These are phyloP conservation scores for Gossypium turneri DNA, from an alignment of 345 rosid species.

Conservation along the genomic window DNA sequence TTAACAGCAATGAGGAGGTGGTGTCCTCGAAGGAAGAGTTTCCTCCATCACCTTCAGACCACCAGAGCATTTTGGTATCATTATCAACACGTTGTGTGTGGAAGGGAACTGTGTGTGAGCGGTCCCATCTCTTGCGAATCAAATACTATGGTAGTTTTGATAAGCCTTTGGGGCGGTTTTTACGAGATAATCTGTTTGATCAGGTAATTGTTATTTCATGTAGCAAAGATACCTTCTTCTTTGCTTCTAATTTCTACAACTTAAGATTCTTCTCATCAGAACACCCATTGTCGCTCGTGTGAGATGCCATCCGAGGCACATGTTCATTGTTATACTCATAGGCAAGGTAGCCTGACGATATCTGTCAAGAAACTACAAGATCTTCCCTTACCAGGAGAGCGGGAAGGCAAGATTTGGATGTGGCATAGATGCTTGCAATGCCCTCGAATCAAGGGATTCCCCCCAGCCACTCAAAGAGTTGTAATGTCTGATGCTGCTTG, in stretches of 20 bases:
- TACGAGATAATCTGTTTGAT: constrained; percentile 87
- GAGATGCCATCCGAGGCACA: constrained; percentile 96
- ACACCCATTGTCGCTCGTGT: constrained; percentile 59
- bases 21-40: constrained; percentile 70
- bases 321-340: constrained; percentile 87
- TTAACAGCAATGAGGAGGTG: constrained; percentile 34
- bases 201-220: constrained; percentile 43
- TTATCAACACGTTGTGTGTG: constrained; percentile 87
- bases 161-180: constrained; percentile 85
- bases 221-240: not conserved
- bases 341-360: constrained; percentile 94
- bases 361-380: constrained; percentile 77
- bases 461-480: constrained; percentile 89
- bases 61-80: constrained; percentile 96
- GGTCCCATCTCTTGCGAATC: constrained; percentile 82
- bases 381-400: constrained; percentile 65
- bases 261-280: constrained; percentile 37
- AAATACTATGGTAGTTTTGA: constrained; percentile 94
- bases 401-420: constrained; percentile 99
- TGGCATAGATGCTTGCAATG: constrained; percentile 97
- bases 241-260: not conserved
- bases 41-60: constrained; percentile 87
- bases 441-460: constrained; percentile 75
- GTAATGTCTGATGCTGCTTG: constrained; percentile 99
- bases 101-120: constrained; percentile 92